Conservation (phyloP, 768 basidiomycete genomes). For the Psilocybe cubensis region DNA sequence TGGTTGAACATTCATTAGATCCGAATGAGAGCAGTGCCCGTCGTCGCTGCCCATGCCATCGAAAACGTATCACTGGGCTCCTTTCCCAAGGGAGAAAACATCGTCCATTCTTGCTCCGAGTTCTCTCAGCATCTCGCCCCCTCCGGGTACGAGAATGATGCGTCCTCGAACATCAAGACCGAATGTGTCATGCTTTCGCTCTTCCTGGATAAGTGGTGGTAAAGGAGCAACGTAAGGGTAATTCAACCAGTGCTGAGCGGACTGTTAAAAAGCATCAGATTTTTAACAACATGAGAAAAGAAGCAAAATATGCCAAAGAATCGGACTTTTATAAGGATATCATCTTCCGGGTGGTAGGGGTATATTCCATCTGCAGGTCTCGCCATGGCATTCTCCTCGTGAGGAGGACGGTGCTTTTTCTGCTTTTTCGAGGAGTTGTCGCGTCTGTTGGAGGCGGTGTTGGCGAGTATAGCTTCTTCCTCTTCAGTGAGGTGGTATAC, state of each 20-base stretch:
- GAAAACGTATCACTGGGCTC: not conserved
- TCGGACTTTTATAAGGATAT: slow-evolving; percentile 65
- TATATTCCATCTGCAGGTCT: slow-evolving; percentile 57
- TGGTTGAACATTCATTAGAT: not conserved
- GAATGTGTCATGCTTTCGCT: slow-evolving; percentile 65
- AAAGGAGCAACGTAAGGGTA: slow-evolving; percentile 55
- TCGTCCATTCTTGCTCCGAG: slow-evolving; percentile 26
- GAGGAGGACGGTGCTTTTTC: slow-evolving; percentile 38
- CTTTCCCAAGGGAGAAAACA: slow-evolving; percentile 4
- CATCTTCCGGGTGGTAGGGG: slow-evolving; percentile 89
- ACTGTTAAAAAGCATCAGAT: slow-evolving; percentile 32
- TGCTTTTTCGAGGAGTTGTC: slow-evolving; percentile 41
- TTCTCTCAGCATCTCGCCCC: slow-evolving; percentile 25
- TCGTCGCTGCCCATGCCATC: not conserved
- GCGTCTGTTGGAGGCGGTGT: slow-evolving; percentile 35
- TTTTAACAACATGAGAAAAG: not conserved
- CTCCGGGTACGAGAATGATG: slow-evolving; percentile 58
- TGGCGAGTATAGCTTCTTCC: slow-evolving; percentile 62
- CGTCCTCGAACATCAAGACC: slow-evolving; percentile 75
- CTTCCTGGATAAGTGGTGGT: slow-evolving; percentile 41
- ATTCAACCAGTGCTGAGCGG: slow-evolving; percentile 54
- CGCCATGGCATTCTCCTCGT: slow-evolving; percentile 17
- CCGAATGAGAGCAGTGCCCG: too few relatives aligned
- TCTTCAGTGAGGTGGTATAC: slow-evolving; percentile 75
- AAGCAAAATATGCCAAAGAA: not conserved